Percentiles rank a stretch among this genome's conserved stretches.
phyloP scores from a whole-genome alignment of 306 rosid species.

The Cicer chorassanicum region DNA sequence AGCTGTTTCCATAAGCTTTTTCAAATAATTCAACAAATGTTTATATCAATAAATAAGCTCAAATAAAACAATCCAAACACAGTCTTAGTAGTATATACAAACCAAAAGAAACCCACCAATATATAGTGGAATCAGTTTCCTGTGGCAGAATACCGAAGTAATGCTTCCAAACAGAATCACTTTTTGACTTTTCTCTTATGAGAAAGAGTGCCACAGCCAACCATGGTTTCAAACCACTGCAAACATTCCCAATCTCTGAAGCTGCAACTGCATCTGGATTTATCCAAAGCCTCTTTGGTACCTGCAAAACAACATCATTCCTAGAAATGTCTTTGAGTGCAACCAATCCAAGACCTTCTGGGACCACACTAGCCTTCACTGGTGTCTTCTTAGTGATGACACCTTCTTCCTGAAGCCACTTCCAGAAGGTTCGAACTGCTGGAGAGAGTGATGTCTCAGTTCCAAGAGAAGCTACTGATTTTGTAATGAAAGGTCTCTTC shows the following conservation, averaged over 20 bases:
- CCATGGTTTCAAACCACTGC: slow-evolving; percentile 90
- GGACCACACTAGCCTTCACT: slow-evolving; percentile 72
- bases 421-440: slow-evolving; percentile 77
- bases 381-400: slow-evolving; percentile 74
- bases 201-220: slow-evolving; percentile 79
- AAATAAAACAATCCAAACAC: no score
- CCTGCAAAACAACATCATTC: slow-evolving; percentile 89
- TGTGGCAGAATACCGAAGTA: slow-evolving; percentile 75
- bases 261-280: slow-evolving; percentile 89
- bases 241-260: slow-evolving; percentile 79
- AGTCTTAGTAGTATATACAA: neutral
- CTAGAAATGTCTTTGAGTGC: slow-evolving; percentile 67
- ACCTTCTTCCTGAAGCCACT: slow-evolving; percentile 85
- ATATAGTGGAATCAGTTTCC: slow-evolving; percentile 81
- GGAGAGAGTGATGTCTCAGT: slow-evolving; percentile 65
- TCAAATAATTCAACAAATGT: neutral
- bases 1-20: neutral
- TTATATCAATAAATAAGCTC: no score
- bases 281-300: slow-evolving; percentile 90
- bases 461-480: slow-evolving; percentile 53
- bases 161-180: slow-evolving; percentile 71
- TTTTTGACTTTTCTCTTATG: slow-evolving; percentile 67
- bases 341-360: slow-evolving; percentile 80
- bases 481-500: slow-evolving; percentile 44
- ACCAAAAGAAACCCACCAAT: slow-evolving; percentile 74